Evolutionary conservation across 129 eudicot genomes (phyloP).

Genomic region (Tagetes erecta): DNA sequence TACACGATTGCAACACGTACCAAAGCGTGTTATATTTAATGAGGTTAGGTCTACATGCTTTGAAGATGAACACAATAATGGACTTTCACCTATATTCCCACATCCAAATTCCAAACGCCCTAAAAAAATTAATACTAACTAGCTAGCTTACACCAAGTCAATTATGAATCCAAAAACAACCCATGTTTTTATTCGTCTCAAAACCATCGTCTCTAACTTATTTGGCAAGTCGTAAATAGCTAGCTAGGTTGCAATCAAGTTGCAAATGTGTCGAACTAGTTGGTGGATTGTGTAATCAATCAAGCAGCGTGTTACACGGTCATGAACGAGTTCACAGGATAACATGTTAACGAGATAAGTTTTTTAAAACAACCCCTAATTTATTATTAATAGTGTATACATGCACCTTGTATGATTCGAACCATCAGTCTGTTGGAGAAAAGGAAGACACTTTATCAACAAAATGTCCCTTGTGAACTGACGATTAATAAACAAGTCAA

Average conservation of each 20-base stretch:
- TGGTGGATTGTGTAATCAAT: neutral
- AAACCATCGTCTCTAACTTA: neutral
- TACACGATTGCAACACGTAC: slow-evolving; percentile 34
- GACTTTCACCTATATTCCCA: slow-evolving; percentile 11
- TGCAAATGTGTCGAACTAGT: neutral
- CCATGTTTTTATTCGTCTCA: too few species aligned
- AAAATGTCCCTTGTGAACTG: too few species aligned
- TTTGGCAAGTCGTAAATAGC: too few species aligned
- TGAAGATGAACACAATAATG: slow-evolving; percentile 13
- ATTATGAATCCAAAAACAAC: neutral
- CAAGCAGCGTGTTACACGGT: too few species aligned
- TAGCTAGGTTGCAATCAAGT: neutral
- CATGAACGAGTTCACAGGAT: too few species aligned
- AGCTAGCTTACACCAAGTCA: too few species aligned
- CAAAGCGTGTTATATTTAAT: slow-evolving; percentile 18
- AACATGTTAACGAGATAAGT: too few species aligned
- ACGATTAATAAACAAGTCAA: neutral
- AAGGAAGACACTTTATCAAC: too few species aligned
- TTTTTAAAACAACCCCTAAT: too few species aligned
- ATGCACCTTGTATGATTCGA: too few species aligned
- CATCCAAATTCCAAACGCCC: slow-evolving; percentile 3
- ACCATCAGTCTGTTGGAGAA: too few species aligned
- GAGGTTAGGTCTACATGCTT: slow-evolving; percentile 18
- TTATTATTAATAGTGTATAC: too few species aligned
- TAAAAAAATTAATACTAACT: neutral